A percentile compares a stretch with the other conserved stretches of the same genome.
Evolutionary conservation across 352 stramenopile genomes (phyloP).

Genomic region (Thalassiosira allenii): DNA sequence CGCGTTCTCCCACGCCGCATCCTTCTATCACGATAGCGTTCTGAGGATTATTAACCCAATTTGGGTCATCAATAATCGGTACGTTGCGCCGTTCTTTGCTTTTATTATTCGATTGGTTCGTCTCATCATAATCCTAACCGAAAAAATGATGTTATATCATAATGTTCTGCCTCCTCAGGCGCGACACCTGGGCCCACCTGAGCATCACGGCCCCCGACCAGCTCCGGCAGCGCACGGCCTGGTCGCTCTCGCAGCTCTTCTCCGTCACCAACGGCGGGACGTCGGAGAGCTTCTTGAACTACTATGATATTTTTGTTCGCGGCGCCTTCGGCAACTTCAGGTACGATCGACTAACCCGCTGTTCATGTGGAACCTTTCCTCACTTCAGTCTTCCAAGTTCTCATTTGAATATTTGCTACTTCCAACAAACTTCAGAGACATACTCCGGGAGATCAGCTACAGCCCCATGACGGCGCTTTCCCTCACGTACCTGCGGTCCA

Average conservation of each 20-base stretch:
- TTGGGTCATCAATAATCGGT: too few species aligned
- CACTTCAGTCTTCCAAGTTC: constrained; percentile 90
- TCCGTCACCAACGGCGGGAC: constrained; percentile 38
- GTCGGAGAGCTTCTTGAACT: constrained; percentile 44
- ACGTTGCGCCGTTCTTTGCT: too few species aligned
- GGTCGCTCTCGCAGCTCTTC: constrained; percentile 73
- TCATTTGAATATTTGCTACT: constrained; percentile 91
- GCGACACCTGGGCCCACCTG: constrained; percentile 10
- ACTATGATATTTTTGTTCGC: constrained; percentile 85
- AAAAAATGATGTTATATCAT: too few species aligned
- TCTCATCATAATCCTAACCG: too few species aligned
- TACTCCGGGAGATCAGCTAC: constrained; percentile 78
- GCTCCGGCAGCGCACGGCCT: constrained; percentile 79
- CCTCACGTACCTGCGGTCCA: constrained; percentile 64
- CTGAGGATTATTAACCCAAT: neutral
- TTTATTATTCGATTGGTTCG: too few species aligned
- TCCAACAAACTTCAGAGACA: constrained; percentile 81
- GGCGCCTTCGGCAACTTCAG: too few species aligned
- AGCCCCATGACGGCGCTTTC: constrained; percentile 72
- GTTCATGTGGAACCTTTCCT: constrained; percentile 89
- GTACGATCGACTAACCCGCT: constrained; percentile 89
- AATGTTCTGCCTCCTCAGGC: neutral
- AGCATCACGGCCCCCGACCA: constrained; percentile 70
- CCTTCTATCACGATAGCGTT: neutral
- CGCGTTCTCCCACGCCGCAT: neutral